Base-by-base conservation (phyloP, 805 yeast species). In the Monosporozyma aquatica region DNA sequence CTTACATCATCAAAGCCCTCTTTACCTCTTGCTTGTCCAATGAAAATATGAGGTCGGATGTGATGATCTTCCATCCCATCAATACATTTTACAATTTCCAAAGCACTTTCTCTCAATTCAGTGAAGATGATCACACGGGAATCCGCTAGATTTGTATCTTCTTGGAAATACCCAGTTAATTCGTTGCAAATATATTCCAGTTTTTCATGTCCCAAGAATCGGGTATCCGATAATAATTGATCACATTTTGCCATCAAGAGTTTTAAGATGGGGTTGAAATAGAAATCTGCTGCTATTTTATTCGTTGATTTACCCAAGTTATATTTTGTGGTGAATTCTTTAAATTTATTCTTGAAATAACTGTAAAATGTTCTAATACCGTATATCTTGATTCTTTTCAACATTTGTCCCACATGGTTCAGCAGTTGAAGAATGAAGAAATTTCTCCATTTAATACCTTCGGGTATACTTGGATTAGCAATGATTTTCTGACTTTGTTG, bases 51-150 rank as follows among this genome's bases (percentile, higher is more conserved):
- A 0, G 97, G 85, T 39, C 74, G 72, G 18, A 75, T 62, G 32
- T 47, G 65, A 23, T 47, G 51, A 43, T 61, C 62, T 30, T 54
- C 56, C 43, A 58, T 48, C 6, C 56, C 47, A 49, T 82, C 90
- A 37, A 79, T 63, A 41, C 65, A 72, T 48, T 77, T 78, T 1
- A 85, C 86, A 36, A 92, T 82, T 48, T 89, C 97, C 32, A 85
- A 65, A 0, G 97, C 98, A 4, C 95, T 82, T 48, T 86, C 94
- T 58, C 99, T 73, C 46, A 77, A 74, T 57, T 89, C 95, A 0
- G 95, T 83, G 60, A 92, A 92, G 0, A 92, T 72, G 34, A 92
- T 94, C 3, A 82, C 92, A 49, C 85, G 74, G 1, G 94, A 82
- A 41, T 78, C 73, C 2, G 59, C 51, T 10, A 63, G 64, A 27